Evolutionary conservation across 768 basidiomycete genomes (phyloP).

Genomic region (Podaxis carcinomalis): DNA sequence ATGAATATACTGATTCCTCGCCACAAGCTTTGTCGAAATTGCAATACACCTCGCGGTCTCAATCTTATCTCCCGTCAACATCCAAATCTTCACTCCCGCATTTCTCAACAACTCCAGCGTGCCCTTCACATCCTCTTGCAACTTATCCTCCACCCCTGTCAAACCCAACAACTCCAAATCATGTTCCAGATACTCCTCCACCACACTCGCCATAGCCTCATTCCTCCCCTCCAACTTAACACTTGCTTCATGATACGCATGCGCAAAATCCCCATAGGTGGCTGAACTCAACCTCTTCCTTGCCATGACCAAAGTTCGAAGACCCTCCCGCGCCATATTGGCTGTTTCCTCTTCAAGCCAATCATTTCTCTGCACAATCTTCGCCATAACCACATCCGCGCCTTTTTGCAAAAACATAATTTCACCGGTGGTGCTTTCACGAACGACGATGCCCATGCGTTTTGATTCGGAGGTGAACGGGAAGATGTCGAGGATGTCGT

Average conservation of each 20-base stretch:
- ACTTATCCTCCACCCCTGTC: conserved; percentile 98
- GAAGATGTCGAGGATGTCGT: conserved; percentile 91
- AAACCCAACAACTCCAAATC: conserved; percentile 90
- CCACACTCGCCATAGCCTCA: conserved; percentile 74
- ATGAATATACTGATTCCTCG: conserved; percentile 95
- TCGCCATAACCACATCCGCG: conserved; percentile 97
- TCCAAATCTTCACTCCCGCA: conserved; percentile 99
- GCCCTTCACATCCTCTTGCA: conserved; percentile 94
- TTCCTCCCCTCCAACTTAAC: conserved; percentile 74
- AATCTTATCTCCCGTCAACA: conserved; percentile 99
- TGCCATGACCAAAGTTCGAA: conserved; percentile 91
- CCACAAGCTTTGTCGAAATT: conserved; percentile 93
- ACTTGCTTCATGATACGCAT: conserved; percentile 70
- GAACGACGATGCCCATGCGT: conserved; percentile 97
- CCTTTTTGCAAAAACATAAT: conserved; percentile 94
- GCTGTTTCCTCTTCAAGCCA: conserved; percentile 99
- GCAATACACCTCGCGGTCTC: conserved; percentile 99
- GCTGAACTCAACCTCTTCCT: conserved; percentile 70
- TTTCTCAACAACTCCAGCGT: conserved; percentile 91
- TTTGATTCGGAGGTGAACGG: conserved; percentile 99
- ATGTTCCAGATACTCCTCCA: conserved; percentile 74
- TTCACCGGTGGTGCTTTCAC: conserved; percentile 70
- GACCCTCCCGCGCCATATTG: conserved; percentile 96
- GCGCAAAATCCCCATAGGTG: conserved; percentile 71
- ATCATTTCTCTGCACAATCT: conserved; percentile 93